Base-by-base conservation (phyloP, 208 protist genomes). In the Histomonas meleagridis region DNA sequence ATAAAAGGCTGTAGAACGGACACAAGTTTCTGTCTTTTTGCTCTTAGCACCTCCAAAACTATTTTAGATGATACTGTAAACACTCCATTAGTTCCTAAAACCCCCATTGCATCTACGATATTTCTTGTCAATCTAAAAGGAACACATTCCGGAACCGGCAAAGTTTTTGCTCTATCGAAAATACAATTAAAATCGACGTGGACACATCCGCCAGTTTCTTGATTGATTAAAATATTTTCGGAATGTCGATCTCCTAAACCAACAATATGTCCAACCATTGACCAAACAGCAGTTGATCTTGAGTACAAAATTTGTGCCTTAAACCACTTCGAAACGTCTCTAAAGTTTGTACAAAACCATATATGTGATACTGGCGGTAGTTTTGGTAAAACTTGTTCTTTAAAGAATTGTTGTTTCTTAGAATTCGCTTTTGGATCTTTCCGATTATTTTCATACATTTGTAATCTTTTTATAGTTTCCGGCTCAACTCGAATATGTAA, bases 181-280 rank as follows among this genome's bases (percentile, higher is more conserved):
- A 98, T 95, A 92, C 96, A 97, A 0, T 95, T 96, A 93, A 99
- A 98, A 94, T 97, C 96, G 12, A 97, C 95, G 90, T 97, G 95
- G 26, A 96, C 92, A 72, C 65, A 92, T 16, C 78, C 65, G 7
- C 91, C 60, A 32, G 91, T 94, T 48, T 79, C 91, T 76, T 94
- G 46, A 93, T 98, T 96, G 23, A 99, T 57, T 92, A 98, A 95
- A 65, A 99, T 94, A 93, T 99, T 99, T 94, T 99, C 97, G 18
- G 95, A 95, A 81, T 95, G 98, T 95, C 97, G 94, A 92, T 98
- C 97, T 21, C 97, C 97, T 14, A 72, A 32, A 32, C 96, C 97
- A 51, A 98, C 95, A 91, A 98, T 95, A 93, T 97, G 97, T 3
- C 97, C 97, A 5, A 97, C 97, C 93, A 98, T 98, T 91, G 96